Conservation (phyloP, 2,329 filamentous ascomycete species). For the Arthrobotrys sinensis region DNA sequence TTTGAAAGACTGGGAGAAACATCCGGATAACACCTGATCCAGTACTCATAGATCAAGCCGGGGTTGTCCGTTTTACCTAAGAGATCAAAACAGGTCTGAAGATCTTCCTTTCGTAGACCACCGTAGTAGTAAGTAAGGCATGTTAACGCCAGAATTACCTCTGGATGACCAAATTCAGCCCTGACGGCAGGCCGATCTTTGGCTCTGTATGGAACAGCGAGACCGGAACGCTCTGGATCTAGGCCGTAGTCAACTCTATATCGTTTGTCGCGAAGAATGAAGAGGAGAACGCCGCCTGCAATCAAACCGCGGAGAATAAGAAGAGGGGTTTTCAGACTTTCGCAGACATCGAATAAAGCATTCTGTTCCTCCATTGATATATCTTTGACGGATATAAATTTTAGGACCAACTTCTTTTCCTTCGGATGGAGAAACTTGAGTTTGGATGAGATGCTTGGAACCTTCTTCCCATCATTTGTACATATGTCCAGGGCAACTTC, state of each 20-base stretch:
- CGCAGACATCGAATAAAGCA: conserved; percentile 20
- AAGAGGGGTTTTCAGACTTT: conserved; percentile 65
- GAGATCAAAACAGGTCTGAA: conserved; percentile 70
- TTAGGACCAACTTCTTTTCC: conserved; percentile 3
- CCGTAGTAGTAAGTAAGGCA: conserved; percentile 73
- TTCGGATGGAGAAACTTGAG: conserved; percentile 11
- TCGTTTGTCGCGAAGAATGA: conserved; percentile 73
- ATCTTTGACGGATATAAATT: conserved; percentile 33
- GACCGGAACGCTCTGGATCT: conserved; percentile 68
- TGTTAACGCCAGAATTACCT: conserved; percentile 74
- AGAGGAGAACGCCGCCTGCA: conserved; percentile 72
- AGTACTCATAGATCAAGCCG: conserved; percentile 69
- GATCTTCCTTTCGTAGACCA: conserved; percentile 72
- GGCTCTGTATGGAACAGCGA: conserved; percentile 75
- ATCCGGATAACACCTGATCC: conserved; percentile 62
- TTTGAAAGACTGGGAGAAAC: conserved; percentile 67
- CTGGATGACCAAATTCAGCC: conserved; percentile 76
- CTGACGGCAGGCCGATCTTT: conserved; percentile 73
- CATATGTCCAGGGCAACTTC: conserved; percentile 69
- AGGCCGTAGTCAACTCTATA: conserved; percentile 78
- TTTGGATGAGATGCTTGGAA: conserved; percentile 40
- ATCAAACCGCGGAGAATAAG: conserved; percentile 74
- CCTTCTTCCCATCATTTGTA: background rate
- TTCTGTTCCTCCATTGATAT: background rate
- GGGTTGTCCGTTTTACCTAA: conserved; percentile 73